Evolutionary conservation across 805 yeast genomes (phyloP), one percentile per base, ranked within the genome.

Genomic region (Cyberlindnera maritima): DNA sequence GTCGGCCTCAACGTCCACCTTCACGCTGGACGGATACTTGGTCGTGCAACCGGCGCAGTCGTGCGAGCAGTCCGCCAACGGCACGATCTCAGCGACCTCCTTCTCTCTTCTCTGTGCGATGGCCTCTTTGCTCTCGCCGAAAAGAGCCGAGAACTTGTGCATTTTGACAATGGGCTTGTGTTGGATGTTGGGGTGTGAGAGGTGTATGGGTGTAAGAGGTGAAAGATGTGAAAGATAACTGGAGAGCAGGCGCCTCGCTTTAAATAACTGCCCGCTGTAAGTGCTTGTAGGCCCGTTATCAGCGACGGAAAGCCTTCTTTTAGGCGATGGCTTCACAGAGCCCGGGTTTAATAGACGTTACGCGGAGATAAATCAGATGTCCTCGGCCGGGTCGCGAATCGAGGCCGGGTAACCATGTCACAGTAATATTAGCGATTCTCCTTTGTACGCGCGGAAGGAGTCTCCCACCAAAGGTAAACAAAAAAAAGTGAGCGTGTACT

Each of bases 41-140:
- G 73, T 53, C 8, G 73, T 59, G 61, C 94, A 86, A 0, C 71
- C 56, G 11, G 63, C 71, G 63, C 92, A 85, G 34, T 76, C 80
- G 13, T 72, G 68, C 0, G 76, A 64, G 49, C 86, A 78, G 2
- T 66, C 68, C 2, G 86, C 67, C 1, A 79, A 49, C 19, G 77
- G 76, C 1, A 76, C 63, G 2, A 69, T 59, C 32, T 63, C 46
- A 3, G 68, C 53, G 41, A 70, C 63, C 46, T 69, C 71, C 21
- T 56, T 59, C 11, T 56, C 51, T 28, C 58, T 45, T 19, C 29
- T 23, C 9, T 6, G 19, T 17, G 28, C 21, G 18, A 29, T 17
- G 17, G 33, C 33, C 14, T 65, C 43, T 26, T 41, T 15, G 19
- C 32, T 12, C 18, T 39, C 32, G 7, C 21, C 29, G 39, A 54